Evolutionary conservation across 768 basidiomycete species (phyloP).

Genomic region (Amanita muscaria): DNA sequence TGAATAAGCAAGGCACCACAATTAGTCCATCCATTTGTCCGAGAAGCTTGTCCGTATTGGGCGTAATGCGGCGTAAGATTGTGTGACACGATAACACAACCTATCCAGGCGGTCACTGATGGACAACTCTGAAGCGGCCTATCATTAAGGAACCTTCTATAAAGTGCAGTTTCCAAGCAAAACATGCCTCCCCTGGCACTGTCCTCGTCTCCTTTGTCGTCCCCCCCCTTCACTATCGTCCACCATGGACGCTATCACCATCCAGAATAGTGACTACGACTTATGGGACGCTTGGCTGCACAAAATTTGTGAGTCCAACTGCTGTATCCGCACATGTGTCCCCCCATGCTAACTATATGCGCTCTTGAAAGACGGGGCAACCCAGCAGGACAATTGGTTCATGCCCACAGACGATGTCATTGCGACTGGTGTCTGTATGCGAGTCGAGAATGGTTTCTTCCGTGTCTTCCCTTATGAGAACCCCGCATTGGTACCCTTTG

Average conservation of each 20-base stretch:
- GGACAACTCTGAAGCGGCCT: neutral
- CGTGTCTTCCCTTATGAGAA: constrained; percentile 87
- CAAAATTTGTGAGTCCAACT: constrained; percentile 46
- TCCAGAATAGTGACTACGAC: constrained; percentile 63
- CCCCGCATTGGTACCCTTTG: constrained; percentile 62
- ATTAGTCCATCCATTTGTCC: too few relatives aligned
- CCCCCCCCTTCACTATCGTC: constrained; percentile 5
- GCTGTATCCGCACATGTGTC: neutral
- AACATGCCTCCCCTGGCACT: constrained; percentile 8
- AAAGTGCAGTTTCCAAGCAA: neutral
- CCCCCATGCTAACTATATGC: constrained; percentile 1
- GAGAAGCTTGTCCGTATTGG: neutral
- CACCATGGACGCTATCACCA: constrained; percentile 28
- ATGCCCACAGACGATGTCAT: constrained; percentile 66
- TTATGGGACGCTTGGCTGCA: constrained; percentile 73
- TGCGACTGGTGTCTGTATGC: constrained; percentile 66
- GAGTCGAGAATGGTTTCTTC: constrained; percentile 52
- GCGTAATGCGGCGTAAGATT: neutral
- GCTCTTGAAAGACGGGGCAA: constrained; percentile 38
- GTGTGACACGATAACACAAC: too few relatives aligned
- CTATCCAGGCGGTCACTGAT: too few relatives aligned
- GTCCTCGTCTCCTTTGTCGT: neutral
- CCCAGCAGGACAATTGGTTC: constrained; percentile 71
- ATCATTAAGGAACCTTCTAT: neutral
- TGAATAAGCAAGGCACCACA: too few relatives aligned